Conservation (phyloP, 1,139 yeast species). For the Geotrichum carabidarum region DNA sequence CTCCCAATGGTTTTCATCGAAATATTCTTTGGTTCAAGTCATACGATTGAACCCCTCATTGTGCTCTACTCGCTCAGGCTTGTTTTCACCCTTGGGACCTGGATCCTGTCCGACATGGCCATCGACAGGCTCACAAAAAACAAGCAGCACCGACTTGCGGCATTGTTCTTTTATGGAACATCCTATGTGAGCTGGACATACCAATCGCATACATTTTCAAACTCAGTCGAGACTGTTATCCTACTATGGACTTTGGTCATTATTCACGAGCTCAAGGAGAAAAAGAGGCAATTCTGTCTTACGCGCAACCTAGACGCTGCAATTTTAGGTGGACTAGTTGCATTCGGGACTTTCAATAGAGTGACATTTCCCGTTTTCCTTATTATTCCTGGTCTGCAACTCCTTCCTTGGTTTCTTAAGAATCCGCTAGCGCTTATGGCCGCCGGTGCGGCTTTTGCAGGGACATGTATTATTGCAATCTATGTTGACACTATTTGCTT, state of each 20-base stretch:
- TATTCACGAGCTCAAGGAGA: slow-evolving; percentile 35
- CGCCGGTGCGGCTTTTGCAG: slow-evolving; percentile 25
- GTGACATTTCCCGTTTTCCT: slow-evolving; percentile 77
- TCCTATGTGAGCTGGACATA: slow-evolving; percentile 75
- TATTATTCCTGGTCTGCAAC: slow-evolving; percentile 47
- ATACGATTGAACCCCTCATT: slow-evolving; percentile 32
- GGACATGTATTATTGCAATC: slow-evolving; percentile 43
- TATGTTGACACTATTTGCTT: slow-evolving; percentile 48
- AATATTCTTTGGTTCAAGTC: slow-evolving; percentile 26
- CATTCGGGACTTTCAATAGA: slow-evolving; percentile 76
- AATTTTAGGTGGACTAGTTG: slow-evolving; percentile 49
- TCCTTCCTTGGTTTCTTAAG: slow-evolving; percentile 29
- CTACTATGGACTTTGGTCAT: slow-evolving; percentile 52
- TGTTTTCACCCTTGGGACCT: slow-evolving; percentile 51
- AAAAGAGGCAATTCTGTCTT: slow-evolving; percentile 25
- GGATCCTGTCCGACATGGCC: slow-evolving; percentile 54
- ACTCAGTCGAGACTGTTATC: slow-evolving; percentile 72
- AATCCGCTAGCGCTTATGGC: slow-evolving; percentile 31
- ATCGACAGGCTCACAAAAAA: slow-evolving; percentile 47
- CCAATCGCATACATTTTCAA: slow-evolving; percentile 86
- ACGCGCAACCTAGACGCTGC: slow-evolving; percentile 35
- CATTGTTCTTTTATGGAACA: slow-evolving; percentile 61
- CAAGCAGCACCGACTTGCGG: slow-evolving; percentile 60
- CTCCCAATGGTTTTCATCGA: slow-evolving; percentile 45
- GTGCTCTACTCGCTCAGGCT: slow-evolving; percentile 57